Percentiles rank a stretch among this genome's conserved stretches.
These are phyloP conservation scores for Circinella minor DNA, from an alignment of 371 early-diverging fungal species.

Conservation along the genomic window DNA sequence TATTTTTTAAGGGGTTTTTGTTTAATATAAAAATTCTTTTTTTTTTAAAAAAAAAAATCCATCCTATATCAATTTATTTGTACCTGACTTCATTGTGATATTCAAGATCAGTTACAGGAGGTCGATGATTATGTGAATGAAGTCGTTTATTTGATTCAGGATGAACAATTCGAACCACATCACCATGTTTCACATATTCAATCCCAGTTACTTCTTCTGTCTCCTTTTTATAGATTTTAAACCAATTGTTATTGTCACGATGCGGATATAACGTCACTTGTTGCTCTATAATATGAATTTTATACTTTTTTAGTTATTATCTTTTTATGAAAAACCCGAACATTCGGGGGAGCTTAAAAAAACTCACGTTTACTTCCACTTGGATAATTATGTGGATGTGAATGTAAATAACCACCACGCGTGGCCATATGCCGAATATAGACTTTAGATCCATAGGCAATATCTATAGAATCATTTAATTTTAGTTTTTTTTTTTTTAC, in stretches of 20 bases:
- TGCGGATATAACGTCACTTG: conserved; percentile 95
- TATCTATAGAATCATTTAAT: conserved; percentile 44
- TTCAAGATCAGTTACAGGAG: conserved; percentile 86
- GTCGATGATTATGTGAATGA: conserved; percentile 55
- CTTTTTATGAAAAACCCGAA: background rate
- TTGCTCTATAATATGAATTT: conserved; percentile 67
- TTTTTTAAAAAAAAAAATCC: no score
- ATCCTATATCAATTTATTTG: conserved; percentile 24
- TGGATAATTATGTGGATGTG: conserved; percentile 87
- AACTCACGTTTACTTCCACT: conserved; percentile 78
- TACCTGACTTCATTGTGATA: conserved; percentile 89
- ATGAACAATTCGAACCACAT: conserved; percentile 82
- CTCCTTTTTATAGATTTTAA: conserved; percentile 73
- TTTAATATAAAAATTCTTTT: no score
- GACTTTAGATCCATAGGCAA: conserved; percentile 84
- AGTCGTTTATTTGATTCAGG: conserved; percentile 71
- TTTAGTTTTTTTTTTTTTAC: background rate
- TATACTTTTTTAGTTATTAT: conserved; percentile 1
- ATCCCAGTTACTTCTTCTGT: conserved; percentile 35
- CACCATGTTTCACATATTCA: conserved; percentile 68
- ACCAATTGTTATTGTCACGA: conserved; percentile 88
- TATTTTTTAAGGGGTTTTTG: no score
- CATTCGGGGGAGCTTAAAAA: background rate
- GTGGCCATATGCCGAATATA: conserved; percentile 82
- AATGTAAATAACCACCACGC: conserved; percentile 86